Conservation (phyloP, 2,329 filamentous ascomycete genomes). For the Neofusicoccum laricinum region DNA sequence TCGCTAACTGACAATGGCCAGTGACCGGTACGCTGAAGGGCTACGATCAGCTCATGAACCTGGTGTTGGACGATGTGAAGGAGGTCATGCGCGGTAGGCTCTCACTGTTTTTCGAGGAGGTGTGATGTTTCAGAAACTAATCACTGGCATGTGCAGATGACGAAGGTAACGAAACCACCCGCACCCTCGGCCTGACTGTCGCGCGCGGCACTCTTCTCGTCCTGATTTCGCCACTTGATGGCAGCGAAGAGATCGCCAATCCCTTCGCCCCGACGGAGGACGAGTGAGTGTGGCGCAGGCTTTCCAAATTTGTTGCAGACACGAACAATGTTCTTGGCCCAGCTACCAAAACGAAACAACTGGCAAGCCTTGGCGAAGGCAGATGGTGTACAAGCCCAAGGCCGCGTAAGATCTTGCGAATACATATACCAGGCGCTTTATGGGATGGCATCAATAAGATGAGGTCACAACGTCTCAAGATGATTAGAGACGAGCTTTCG, state of each 20-base stretch:
- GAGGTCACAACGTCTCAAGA: not conserved
- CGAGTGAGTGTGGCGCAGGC: conserved; percentile 31
- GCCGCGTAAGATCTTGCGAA: conserved; percentile 2
- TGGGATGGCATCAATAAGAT: not conserved
- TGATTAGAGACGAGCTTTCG: not conserved
- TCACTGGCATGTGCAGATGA: conserved; percentile 62
- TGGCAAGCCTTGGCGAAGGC: not conserved
- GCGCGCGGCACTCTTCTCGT: conserved; percentile 90
- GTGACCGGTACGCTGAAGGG: conserved; percentile 89
- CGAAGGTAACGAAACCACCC: conserved; percentile 80
- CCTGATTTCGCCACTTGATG: conserved; percentile 86
- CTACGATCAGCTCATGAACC: conserved; percentile 96
- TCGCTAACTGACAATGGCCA: conserved; percentile 37
- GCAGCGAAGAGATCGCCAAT: conserved; percentile 93
- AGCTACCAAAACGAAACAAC: not conserved
- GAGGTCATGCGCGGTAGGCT: conserved; percentile 79
- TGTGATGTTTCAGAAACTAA: not conserved
- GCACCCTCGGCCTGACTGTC: conserved; percentile 79
- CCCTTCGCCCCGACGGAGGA: conserved; percentile 79
- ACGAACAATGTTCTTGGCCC: not conserved
- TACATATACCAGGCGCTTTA: not conserved
- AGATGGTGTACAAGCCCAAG: not conserved
- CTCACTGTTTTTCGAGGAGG: not conserved
- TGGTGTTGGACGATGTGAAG: conserved; percentile 91
- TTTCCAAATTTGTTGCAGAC: not conserved